phyloP scores from a whole-genome alignment of 768 basidiomycete genomes.

The Cubamyces lactineus region DNA sequence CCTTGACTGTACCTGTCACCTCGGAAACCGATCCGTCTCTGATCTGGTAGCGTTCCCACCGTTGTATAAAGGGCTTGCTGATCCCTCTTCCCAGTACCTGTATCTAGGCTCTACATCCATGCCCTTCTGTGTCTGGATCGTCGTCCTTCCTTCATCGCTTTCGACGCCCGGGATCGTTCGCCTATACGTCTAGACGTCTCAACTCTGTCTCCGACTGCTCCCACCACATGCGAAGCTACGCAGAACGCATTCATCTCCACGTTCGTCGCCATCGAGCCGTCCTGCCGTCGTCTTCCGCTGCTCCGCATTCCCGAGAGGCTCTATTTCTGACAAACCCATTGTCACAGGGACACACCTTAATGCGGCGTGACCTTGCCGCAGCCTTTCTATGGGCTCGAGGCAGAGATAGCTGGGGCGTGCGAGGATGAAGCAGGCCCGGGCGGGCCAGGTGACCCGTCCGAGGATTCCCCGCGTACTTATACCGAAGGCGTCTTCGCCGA shows the following conservation, averaged over 20 bases:
- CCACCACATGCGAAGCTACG: neutral
- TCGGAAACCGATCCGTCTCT: too few relatives aligned
- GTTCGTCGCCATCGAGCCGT: neutral
- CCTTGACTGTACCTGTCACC: too few relatives aligned
- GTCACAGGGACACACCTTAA: neutral
- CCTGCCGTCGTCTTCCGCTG: neutral
- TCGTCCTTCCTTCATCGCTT: neutral
- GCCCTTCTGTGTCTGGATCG: neutral
- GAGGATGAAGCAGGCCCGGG: neutral
- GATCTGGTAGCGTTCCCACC: neutral
- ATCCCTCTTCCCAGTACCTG: neutral
- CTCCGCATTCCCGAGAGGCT: too few relatives aligned
- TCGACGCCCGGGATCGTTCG: neutral
- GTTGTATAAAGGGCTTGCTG: neutral
- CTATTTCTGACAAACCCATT: too few relatives aligned
- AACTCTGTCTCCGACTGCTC: neutral
- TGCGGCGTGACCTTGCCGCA: neutral
- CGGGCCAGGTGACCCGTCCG: constrained; percentile 18
- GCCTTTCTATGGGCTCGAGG: neutral
- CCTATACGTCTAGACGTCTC: neutral
- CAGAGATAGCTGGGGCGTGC: neutral
- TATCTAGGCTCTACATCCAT: neutral
- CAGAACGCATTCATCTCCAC: neutral
- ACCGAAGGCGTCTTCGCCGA: constrained; percentile 13
- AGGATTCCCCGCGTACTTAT: constrained; percentile 19